These are phyloP conservation scores for Penicillium fimorum DNA, from an alignment of 495 filamentous ascomycete species.

Conservation along the genomic window DNA sequence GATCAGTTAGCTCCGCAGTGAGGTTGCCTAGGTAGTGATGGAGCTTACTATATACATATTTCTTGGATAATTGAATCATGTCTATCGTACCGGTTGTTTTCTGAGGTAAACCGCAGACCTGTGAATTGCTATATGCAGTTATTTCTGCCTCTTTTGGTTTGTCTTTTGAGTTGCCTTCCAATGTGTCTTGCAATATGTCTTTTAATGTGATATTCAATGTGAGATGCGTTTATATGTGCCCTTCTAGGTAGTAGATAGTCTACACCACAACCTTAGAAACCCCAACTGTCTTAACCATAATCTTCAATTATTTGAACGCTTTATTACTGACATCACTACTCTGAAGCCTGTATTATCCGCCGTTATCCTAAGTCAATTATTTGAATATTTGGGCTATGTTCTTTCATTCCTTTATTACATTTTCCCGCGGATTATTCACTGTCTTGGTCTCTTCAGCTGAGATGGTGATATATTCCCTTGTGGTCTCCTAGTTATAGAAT, in stretches of 20 bases:
- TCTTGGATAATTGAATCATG: background rate
- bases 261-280: background rate
- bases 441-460: background rate
- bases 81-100: background rate
- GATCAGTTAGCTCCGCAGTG: conserved; percentile 13
- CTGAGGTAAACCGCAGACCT: too few relatives aligned
- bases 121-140: too few relatives aligned
- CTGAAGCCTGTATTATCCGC: background rate
- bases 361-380: background rate
- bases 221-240: too few relatives aligned
- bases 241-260: background rate
- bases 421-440: background rate
- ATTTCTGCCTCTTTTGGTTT: too few relatives aligned
- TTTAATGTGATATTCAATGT: background rate
- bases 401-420: background rate
- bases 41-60: background rate
- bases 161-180: too few relatives aligned
- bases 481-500: background rate
- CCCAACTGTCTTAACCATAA: background rate
- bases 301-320: background rate
- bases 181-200: background rate
- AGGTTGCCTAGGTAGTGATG: background rate
- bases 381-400: background rate
- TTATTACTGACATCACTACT: background rate
- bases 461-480: background rate